Evolutionary conservation across 768 basidiomycete species (phyloP).

Genomic region (Krasilnikovozyma curviuscula): DNA sequence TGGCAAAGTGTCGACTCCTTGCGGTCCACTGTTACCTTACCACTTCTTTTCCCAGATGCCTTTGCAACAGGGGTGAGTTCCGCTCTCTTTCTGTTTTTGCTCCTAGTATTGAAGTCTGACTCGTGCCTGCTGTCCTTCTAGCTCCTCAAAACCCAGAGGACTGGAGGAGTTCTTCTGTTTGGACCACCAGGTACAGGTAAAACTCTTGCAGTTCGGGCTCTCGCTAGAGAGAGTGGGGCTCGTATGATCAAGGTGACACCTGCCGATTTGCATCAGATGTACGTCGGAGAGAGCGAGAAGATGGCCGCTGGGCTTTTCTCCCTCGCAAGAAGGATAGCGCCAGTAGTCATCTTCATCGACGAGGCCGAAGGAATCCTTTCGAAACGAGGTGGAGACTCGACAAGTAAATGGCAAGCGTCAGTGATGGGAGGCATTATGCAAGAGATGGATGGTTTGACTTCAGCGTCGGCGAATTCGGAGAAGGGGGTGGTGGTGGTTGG

Average conservation of each 20-base stretch:
- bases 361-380: too few species aligned
- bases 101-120: not conserved
- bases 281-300: constrained; percentile 24
- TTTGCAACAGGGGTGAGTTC: constrained; percentile 45
- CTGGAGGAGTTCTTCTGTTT: constrained; percentile 77
- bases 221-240: constrained; percentile 84
- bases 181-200: constrained; percentile 40
- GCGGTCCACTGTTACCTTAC: constrained; percentile 66
- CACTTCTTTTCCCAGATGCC: constrained; percentile 64
- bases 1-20: constrained; percentile 76
- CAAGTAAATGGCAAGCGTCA: too few species aligned
- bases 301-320: constrained; percentile 65
- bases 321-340: constrained; percentile 63
- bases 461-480: constrained; percentile 40
- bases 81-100: not conserved
- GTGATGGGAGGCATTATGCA: constrained; percentile 20
- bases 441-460: constrained; percentile 74
- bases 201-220: constrained; percentile 54
- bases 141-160: constrained; percentile 69
- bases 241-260: constrained; percentile 79
- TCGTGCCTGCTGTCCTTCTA: not conserved
- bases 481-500: constrained; percentile 77
- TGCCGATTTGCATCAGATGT: constrained; percentile 27
- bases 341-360: constrained; percentile 85
- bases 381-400: too few species aligned